A percentile compares a stretch with the other conserved stretches of the same genome.
phyloP scores from a whole-genome alignment of 2,329 filamentous ascomycete species.

The Decorospora gaudefroyi region DNA sequence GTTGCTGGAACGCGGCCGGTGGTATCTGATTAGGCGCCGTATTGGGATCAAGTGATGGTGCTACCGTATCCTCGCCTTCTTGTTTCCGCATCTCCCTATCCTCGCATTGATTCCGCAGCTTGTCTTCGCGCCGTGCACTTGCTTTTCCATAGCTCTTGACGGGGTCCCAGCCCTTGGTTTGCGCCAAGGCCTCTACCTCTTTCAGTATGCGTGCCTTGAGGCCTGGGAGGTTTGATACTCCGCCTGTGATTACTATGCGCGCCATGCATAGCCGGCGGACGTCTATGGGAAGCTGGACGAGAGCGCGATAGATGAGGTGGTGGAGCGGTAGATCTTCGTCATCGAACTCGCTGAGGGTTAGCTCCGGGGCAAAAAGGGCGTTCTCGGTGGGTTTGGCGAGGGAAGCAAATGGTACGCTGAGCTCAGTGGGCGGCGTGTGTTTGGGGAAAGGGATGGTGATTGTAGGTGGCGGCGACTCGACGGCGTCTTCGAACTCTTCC shows the following conservation, averaged over 20 bases:
- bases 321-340: slow-evolving; percentile 85
- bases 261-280: slow-evolving; percentile 84
- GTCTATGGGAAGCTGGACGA: slow-evolving; percentile 79
- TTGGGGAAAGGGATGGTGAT: slow-evolving; percentile 43
- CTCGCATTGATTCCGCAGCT: slow-evolving; percentile 31
- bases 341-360: slow-evolving; percentile 66
- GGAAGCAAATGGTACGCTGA: slow-evolving; percentile 69
- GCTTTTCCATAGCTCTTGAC: slow-evolving; percentile 71
- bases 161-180: slow-evolving; percentile 74
- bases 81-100: slow-evolving; percentile 25
- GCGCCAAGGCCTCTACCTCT: slow-evolving; percentile 71
- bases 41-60: slow-evolving; percentile 25
- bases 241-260: slow-evolving; percentile 83
- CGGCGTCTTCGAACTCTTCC: slow-evolving; percentile 52
- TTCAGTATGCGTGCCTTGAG: slow-evolving; percentile 76
- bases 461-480: slow-evolving; percentile 40
- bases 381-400: slow-evolving; percentile 76
- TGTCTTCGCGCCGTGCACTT: slow-evolving; percentile 39
- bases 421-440: slow-evolving; percentile 51
- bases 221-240: slow-evolving; percentile 76
- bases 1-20: slow-evolving; percentile 51
- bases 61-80: slow-evolving; percentile 31
- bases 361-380: slow-evolving; percentile 68
- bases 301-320: slow-evolving; percentile 72
- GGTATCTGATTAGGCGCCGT: slow-evolving; percentile 14